These are phyloP conservation scores for Psidium friedrichsthalianum DNA, from an alignment of 345 rosid species.

Conservation along the genomic window DNA sequence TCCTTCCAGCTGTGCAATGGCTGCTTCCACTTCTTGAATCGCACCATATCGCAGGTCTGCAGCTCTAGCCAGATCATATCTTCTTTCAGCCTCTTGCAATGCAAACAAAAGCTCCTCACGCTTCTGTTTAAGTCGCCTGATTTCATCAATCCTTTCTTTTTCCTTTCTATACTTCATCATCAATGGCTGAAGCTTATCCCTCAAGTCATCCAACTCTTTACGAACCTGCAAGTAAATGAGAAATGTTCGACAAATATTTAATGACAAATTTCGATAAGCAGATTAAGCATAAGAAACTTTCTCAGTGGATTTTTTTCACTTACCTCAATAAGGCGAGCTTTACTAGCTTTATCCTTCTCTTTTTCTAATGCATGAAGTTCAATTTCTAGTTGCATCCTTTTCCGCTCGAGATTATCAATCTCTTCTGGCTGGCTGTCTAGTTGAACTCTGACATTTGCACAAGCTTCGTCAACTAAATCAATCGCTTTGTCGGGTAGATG, in stretches of 20 bases:
- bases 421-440: slow-evolving; percentile 96
- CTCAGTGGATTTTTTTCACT: background rate
- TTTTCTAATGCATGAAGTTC: slow-evolving; percentile 87
- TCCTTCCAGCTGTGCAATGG: slow-evolving; percentile 59
- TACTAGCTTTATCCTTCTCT: slow-evolving; percentile 92
- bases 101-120: slow-evolving; percentile 66
- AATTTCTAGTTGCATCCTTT: slow-evolving; percentile 74
- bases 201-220: slow-evolving; percentile 82
- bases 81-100: slow-evolving; percentile 79
- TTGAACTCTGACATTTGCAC: slow-evolving; percentile 93
- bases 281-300: background rate
- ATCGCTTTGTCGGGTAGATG: slow-evolving; percentile 93
- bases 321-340: slow-evolving; percentile 78
- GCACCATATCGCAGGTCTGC: slow-evolving; percentile 86
- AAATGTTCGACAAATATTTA: background rate
- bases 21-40: slow-evolving; percentile 71
- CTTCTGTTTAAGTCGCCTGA: slow-evolving; percentile 68
- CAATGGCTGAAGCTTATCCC: slow-evolving; percentile 84
- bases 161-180: slow-evolving; percentile 86
- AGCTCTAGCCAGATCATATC: slow-evolving; percentile 83
- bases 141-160: slow-evolving; percentile 84
- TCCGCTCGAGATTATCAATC: slow-evolving; percentile 83
- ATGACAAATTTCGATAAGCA: background rate
- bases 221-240: slow-evolving; percentile 38
- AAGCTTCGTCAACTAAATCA: slow-evolving; percentile 90